Evolutionary conservation across 2,329 filamentous ascomycete species (phyloP).

Genomic region (Penicillium hordei): DNA sequence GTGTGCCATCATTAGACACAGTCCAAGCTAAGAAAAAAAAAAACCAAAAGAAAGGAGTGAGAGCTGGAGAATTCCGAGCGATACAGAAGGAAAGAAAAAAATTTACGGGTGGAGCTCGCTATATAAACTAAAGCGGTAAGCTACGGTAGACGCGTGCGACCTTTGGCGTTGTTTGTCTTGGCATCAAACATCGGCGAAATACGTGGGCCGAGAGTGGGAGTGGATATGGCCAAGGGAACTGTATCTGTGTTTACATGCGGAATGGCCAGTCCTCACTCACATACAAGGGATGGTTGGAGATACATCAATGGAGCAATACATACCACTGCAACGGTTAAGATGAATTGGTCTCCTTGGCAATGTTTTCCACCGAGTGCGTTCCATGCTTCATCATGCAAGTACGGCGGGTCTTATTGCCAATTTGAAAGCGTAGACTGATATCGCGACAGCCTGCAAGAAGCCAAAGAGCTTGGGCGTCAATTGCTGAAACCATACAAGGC

Average conservation of each 20-base stretch:
- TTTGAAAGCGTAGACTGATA: no score
- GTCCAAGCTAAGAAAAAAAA: neutral
- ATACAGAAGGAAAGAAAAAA: slow-evolving; percentile 11
- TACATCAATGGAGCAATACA: neutral
- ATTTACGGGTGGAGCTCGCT: slow-evolving; percentile 9
- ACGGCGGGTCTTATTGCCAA: neutral
- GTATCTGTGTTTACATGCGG: no score
- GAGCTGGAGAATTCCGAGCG: slow-evolving; percentile 5
- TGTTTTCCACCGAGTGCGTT: neutral
- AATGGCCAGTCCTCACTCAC: neutral
- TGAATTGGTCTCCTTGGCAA: neutral
- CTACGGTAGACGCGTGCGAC: neutral
- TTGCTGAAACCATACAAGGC: neutral
- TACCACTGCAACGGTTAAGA: neutral
- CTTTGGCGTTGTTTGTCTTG: slow-evolving; percentile 7
- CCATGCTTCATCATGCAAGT: neutral
- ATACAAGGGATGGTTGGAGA: neutral
- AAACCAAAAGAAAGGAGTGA: neutral
- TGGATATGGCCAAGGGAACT: neutral
- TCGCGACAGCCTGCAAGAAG: no score
- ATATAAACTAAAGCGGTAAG: slow-evolving; percentile 9
- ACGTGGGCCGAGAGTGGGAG: neutral
- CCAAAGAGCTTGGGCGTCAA: neutral
- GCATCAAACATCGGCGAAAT: slow-evolving; percentile 12
- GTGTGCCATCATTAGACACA: slow-evolving; percentile 10